Conservation (phyloP, 768 basidiomycete genomes). For the Mycena metata region DNA sequence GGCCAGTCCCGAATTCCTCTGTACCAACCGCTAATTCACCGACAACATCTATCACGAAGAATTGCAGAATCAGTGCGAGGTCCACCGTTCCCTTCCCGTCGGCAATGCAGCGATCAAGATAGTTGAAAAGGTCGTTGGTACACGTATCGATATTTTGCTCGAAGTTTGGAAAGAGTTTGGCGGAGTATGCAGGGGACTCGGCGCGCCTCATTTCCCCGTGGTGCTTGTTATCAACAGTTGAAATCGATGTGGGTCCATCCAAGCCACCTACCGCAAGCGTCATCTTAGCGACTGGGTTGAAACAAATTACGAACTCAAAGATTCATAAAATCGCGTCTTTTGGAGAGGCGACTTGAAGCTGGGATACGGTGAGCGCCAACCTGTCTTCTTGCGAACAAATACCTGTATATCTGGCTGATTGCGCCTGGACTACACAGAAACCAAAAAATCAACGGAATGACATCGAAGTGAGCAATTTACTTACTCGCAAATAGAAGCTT, state of each 20-base stretch:
- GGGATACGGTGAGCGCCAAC: neutral
- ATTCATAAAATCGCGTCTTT: slow-evolving; percentile 28
- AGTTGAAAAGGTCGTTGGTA: neutral
- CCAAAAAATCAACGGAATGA: neutral
- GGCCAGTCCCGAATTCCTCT: too few species aligned
- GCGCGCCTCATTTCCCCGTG: slow-evolving; percentile 27
- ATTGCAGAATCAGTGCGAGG: slow-evolving; percentile 5
- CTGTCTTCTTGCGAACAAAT: neutral
- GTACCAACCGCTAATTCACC: slow-evolving; percentile 18
- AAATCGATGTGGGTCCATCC: slow-evolving; percentile 17
- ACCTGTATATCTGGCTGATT: slow-evolving; percentile 28
- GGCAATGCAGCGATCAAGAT: slow-evolving; percentile 13
- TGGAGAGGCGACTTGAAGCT: slow-evolving; percentile 25
- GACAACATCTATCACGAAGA: slow-evolving; percentile 25
- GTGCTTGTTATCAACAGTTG: slow-evolving; percentile 26
- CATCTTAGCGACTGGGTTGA: neutral
- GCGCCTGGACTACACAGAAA: slow-evolving; percentile 10
- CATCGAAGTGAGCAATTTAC: neutral
- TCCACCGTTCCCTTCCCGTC: slow-evolving; percentile 14
- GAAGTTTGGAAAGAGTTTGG: neutral
- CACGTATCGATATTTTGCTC: slow-evolving; percentile 12
- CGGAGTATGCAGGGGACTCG: slow-evolving; percentile 18
- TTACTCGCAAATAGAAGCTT: slow-evolving; percentile 31
- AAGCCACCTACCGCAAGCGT: neutral
- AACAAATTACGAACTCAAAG: slow-evolving; percentile 6